Conservation (phyloP, 2,329 filamentous ascomycete genomes). For the Bertia moriformis region DNA sequence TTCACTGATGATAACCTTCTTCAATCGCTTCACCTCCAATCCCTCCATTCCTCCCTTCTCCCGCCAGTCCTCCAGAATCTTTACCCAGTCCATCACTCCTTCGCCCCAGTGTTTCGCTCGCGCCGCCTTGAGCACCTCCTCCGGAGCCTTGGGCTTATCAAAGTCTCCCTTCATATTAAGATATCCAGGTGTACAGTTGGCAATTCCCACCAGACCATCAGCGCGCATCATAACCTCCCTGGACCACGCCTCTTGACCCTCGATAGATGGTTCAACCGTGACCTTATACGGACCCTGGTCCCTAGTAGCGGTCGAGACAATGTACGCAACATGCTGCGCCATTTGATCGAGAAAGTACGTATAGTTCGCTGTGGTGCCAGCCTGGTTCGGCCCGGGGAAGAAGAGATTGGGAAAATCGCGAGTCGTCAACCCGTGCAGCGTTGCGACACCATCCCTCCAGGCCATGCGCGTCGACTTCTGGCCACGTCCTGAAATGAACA, state of each 20-base stretch:
- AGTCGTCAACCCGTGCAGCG: background rate
- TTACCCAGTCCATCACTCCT: background rate
- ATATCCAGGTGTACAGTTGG: background rate
- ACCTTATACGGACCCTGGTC: background rate
- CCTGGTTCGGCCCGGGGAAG: background rate
- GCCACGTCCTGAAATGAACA: background rate
- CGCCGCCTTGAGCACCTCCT: background rate
- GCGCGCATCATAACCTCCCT: background rate
- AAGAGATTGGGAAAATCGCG: background rate
- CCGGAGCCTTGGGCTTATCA: background rate
- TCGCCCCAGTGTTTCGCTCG: background rate
- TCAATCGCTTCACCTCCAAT: too few species aligned
- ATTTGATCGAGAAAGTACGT: background rate
- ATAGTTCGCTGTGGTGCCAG: background rate
- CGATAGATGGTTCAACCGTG: background rate
- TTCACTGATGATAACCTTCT: too few species aligned
- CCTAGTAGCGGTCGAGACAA: background rate
- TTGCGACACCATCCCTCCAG: background rate
- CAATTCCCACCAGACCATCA: background rate
- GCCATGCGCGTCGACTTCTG: background rate
- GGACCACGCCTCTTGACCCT: background rate
- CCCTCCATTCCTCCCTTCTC: background rate
- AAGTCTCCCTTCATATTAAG: background rate
- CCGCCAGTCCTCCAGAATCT: background rate
- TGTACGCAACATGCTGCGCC: background rate